Evolutionary conservation across 768 basidiomycete genomes (phyloP).

Genomic region (Mycena galericulata): DNA sequence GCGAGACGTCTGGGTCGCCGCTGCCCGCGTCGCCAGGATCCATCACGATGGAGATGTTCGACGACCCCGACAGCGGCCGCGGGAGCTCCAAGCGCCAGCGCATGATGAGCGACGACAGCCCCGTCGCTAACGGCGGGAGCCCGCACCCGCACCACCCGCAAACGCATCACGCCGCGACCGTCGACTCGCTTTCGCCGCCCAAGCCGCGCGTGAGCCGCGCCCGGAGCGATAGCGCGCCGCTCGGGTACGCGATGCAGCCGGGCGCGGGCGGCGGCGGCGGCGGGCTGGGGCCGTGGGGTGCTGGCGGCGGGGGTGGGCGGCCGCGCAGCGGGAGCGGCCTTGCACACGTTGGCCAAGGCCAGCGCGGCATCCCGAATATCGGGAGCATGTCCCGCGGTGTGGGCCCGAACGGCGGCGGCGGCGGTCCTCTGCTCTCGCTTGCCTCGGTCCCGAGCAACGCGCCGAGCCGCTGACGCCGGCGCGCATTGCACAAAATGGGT

Average conservation of each 20-base stretch:
- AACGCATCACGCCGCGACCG: conserved; percentile 34
- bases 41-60: conserved; percentile 59
- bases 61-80: conserved; percentile 48
- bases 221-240: conserved; percentile 75
- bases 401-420: conserved; percentile 26
- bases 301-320: conserved; percentile 46
- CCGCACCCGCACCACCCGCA: conserved; percentile 37
- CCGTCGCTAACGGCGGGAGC: conserved; percentile 23
- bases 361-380: conserved; percentile 50
- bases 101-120: conserved; percentile 49
- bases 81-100: conserved; percentile 65
- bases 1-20: conserved; percentile 50
- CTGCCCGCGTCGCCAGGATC: conserved; percentile 56
- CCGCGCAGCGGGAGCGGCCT: conserved; percentile 67
- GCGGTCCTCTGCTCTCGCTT: conserved; percentile 46
- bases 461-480: conserved; percentile 29
- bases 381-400: conserved; percentile 49
- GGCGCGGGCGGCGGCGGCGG: conserved; percentile 31
- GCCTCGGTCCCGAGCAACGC: conserved; percentile 46
- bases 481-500: conserved; percentile 24
- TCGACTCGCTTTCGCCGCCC: conserved; percentile 44
- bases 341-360: conserved; percentile 41
- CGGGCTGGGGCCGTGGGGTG: conserved; percentile 39
- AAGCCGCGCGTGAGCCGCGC: conserved; percentile 62
- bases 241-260: conserved; percentile 59